Base-by-base conservation (phyloP, 306 rosid species). In the Lotus japonicus region DNA sequence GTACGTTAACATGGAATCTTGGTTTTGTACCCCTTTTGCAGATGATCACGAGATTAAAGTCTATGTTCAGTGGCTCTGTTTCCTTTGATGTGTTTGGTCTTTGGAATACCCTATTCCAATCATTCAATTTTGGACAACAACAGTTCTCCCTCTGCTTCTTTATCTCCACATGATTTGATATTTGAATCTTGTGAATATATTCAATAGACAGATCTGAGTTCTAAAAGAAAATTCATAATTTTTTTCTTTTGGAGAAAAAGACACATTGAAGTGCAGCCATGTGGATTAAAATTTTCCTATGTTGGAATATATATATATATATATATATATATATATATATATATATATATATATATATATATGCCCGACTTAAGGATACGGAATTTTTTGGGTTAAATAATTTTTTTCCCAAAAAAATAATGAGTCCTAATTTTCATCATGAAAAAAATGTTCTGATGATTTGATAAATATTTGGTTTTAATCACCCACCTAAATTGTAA, bases 1-100 rank as follows among this genome's bases (percentile, higher is more conserved):
- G 77, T 57, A 66, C 64, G 45, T 52, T 49, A 71, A 43, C 70
- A 10, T 71, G 57, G 82, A 71, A 72, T 78, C 78, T 66, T 65
- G 65, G 64, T 66, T 66, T 73, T 48, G 65, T 50, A 51, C 23
- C 57, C 69, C 60, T 64, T 71, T 78, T 71, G 70, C 82, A 72
- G 74, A 58, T 58, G 70, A 78, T 65, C 74, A 72, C 66, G 65
- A 72, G 74, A 54, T 66, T 64, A 72, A 78, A 57, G 72, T 50
- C 65, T 28, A 57, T 50, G 8, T 46, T 72, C 46, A 66, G 54
- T n/a, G 64, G 51, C 46, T 58, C 59, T 58, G 18, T 33, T 39
- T 42, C 43, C 43, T n/a, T 50, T 17, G 35, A 65, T 49, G 45
- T 62, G 33, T 64, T 67, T 49, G 58, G 48, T 71, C 65, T 65